These are phyloP conservation scores for Elsinoe arachidis DNA, from an alignment of 2,329 filamentous ascomycete genomes.

Conservation along the genomic window DNA sequence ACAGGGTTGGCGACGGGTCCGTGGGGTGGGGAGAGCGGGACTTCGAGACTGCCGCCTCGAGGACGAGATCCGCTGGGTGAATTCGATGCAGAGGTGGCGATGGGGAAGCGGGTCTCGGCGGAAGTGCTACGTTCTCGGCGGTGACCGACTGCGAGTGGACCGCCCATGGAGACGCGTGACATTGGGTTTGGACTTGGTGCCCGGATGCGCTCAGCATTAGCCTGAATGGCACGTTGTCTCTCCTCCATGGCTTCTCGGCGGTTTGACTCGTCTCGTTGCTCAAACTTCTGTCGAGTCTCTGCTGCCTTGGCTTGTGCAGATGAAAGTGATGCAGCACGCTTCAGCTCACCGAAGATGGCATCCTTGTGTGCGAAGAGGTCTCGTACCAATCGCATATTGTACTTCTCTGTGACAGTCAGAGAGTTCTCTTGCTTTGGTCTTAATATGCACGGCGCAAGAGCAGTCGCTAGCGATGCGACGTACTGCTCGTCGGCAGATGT, in stretches of 20 bases:
- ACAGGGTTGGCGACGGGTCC: constrained; percentile 14
- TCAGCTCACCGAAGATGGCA: constrained; percentile 88
- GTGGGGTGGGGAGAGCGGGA: constrained; percentile 49
- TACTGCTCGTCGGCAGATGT: constrained; percentile 92
- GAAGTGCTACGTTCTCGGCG: constrained; percentile 70
- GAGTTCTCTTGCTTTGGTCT: constrained; percentile 80
- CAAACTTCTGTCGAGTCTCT: constrained; percentile 58
- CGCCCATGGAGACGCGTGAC: constrained; percentile 14
- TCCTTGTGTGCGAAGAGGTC: constrained; percentile 93
- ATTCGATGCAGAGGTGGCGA: constrained; percentile 46
- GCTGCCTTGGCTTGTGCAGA: constrained; percentile 54
- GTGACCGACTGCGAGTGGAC: constrained; percentile 38
- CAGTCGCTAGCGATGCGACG: constrained; percentile 61
- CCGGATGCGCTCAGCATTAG: constrained; percentile 37
- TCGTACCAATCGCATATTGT: constrained; percentile 79
- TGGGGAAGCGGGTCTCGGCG: constrained; percentile 67
- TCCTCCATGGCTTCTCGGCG: constrained; percentile 91
- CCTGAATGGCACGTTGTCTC: constrained; percentile 68
- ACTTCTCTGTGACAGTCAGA: constrained; percentile 90
- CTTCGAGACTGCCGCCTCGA: constrained; percentile 63
- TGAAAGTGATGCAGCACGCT: constrained; percentile 70
- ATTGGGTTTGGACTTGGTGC: constrained; percentile 30
- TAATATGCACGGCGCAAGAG: constrained; percentile 75
- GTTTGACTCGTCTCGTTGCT: constrained; percentile 93
- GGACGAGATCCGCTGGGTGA: constrained; percentile 30